Base-by-base conservation (phyloP, 352 stramenopile species). In the Phytophthora megakarya region DNA sequence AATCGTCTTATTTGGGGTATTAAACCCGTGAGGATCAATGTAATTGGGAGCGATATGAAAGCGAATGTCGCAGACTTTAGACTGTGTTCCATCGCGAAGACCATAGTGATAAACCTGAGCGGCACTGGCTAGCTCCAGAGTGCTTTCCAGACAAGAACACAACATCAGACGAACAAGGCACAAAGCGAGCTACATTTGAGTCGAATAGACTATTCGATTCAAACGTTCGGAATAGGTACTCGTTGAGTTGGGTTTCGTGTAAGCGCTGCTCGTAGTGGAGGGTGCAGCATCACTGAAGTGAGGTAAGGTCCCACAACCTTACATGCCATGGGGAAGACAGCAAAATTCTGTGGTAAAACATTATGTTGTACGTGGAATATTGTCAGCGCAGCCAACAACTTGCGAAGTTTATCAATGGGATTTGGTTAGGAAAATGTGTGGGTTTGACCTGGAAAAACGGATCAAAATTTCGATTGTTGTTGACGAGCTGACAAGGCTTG, bases 41-140 rank as follows among this genome's bases (percentile, higher is more conserved):
- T 72, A 28, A 54, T 72, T 9, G 56, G 56, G 1, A 72, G 49
- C 21, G 56, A 67, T 15, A 38, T 25, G 15, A 72, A 72, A 32
- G 63, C 55, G 40, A 70, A 70, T n/a, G 46, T 70, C 39, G 60
- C 39, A 5, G 61, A 70, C 23, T 70, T 70, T 43, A 54, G 61
- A 5, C 19, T 70, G 18, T 65, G 62, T 54, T 65, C 54, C 0
- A 13, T 64, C 18, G 45, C 33, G 8, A 47, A 22, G 9, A 28
- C n/a, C 19, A 37, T 21, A 26, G 45, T 2, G 15, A 9, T 23
- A 22, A 12, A 10, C 45, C 18, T 38, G 56, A 45, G 26, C 40
- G 8, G 45, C 37, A 57, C 30, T 65, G 45, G 56, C 25, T 65
- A 19, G 44, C 55, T 5, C 55, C 55, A 6, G 55, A 64, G 19